Evolutionary conservation across 1,139 yeast species (phyloP), one percentile per base, ranked within the genome.

Genomic region (Debaryomyces fabryi): DNA sequence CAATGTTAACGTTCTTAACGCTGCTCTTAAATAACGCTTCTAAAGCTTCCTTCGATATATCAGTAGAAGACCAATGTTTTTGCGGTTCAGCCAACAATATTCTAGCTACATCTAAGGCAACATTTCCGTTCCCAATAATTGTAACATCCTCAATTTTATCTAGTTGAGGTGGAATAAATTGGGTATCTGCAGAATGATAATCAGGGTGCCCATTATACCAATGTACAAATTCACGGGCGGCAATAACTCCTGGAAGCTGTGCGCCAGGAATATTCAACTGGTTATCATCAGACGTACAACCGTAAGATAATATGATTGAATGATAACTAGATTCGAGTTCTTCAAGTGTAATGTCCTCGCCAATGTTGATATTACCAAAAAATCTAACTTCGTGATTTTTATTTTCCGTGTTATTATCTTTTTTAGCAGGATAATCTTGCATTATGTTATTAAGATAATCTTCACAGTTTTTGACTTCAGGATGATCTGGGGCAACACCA

Each of bases 401-500:
- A 6, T 53, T 48, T 3, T 30, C 33, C 10, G 44, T 38, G 10
- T 32, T 21, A 16, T 45, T n/a, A 38, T 39, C 39, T 23, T 12
- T 27, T 27, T 12, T n/a, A 12, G 27, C 12, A 8, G 49, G 35
- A 25, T 55, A 60, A 27, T 59, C 71, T 23, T 60, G 54, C 60
- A 86, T 86, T 25, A 87, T 78, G 50, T 84, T 83, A 6, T 78
- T 78, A 62, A 95, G 85, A 48, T 91, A 85, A 21, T 88, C 95
- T 64, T 90, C 91, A 60, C 95, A 87, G 53, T 84, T 85, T 64
- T 93, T 93, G 34, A 93, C 98, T 61, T 93, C 99, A 0, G 97
- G 97, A 65, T 93, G 99, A 68, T 93, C 99, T 1, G 99, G 99
- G 0, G 99, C 98, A n/a, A 93, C 98, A 1, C 99, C 99, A 62